Percentiles rank a stretch among this genome's conserved stretches.
phyloP scores from a whole-genome alignment of 208 protist genomes.

The Leishmania tarentolae region DNA sequence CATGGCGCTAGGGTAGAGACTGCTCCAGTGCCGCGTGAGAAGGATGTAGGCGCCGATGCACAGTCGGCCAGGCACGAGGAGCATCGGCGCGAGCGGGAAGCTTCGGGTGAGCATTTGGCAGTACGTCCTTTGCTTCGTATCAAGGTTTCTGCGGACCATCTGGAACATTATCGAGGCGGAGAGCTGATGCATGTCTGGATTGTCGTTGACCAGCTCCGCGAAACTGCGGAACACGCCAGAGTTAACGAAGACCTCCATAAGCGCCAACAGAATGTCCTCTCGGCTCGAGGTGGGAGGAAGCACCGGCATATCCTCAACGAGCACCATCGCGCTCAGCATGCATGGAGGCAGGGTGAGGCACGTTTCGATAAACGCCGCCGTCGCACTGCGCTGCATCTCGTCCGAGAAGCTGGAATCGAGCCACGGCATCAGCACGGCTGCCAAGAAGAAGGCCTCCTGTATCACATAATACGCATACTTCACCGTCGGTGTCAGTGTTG shows the following conservation, averaged over 20 bases:
- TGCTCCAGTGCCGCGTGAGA: conserved; percentile 29
- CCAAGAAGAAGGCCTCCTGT: conserved; percentile 62
- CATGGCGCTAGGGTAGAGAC: conserved; percentile 9
- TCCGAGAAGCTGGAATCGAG: conserved; percentile 45
- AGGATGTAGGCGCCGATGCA: conserved; percentile 45
- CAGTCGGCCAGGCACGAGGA: conserved; percentile 47
- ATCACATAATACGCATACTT: conserved; percentile 82
- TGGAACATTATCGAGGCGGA: conserved; percentile 23
- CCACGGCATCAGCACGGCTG: conserved; percentile 62
- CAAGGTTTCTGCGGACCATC: conserved; percentile 20
- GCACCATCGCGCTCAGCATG: conserved; percentile 61
- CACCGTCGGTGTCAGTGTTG: conserved; percentile 42
- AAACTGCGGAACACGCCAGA: conserved; percentile 43
- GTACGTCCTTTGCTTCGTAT: conserved; percentile 35
- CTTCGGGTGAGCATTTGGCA: conserved; percentile 52
- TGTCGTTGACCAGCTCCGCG: conserved; percentile 22
- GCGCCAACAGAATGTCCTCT: conserved; percentile 44
- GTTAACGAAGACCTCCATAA: conserved; percentile 55
- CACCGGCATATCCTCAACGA: conserved; percentile 48
- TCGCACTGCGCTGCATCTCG: conserved; percentile 41
- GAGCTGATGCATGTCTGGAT: neutral
- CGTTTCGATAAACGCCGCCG: conserved; percentile 60
- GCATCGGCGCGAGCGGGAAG: conserved; percentile 36
- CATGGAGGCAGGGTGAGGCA: conserved; percentile 55
- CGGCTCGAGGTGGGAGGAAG: conserved; percentile 32